Conservation (phyloP, 768 basidiomycete genomes). For the Russula sp. region DNA sequence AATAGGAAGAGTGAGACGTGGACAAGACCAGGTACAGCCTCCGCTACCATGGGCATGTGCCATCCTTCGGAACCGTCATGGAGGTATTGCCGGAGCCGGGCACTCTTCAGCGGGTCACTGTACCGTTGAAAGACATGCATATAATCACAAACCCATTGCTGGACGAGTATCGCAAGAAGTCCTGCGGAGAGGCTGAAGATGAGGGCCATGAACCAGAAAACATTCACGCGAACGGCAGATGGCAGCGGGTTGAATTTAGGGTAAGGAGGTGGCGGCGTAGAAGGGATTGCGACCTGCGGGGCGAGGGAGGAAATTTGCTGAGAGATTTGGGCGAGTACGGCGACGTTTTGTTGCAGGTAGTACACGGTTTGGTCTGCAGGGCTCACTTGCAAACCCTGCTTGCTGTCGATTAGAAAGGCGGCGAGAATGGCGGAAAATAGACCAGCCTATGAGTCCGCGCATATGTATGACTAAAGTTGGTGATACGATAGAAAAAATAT, state of each 20-base stretch:
- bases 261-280: neutral
- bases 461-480: neutral
- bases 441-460: neutral
- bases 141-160: slow-evolving; percentile 28
- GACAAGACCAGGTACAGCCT: slow-evolving; percentile 41
- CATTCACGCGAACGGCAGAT: slow-evolving; percentile 36
- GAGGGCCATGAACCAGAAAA: slow-evolving; percentile 20
- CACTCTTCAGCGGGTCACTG: slow-evolving; percentile 30
- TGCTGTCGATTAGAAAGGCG: neutral
- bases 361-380: neutral
- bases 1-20: slow-evolving; percentile 46
- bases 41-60: slow-evolving; percentile 37
- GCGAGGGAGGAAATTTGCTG: slow-evolving; percentile 4
- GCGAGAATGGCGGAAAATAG: neutral
- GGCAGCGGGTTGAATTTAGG: slow-evolving; percentile 24
- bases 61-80: slow-evolving; percentile 36
- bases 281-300: neutral
- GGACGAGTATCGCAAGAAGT: slow-evolving; percentile 36
- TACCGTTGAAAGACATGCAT: slow-evolving; percentile 27
- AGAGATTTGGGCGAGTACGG: neutral
- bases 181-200: slow-evolving; percentile 37
- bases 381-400: neutral
- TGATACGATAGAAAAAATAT: neutral
- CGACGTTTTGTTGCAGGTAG: neutral
- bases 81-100: slow-evolving; percentile 36